These are phyloP conservation scores for Gamarada debralockiae DNA, from an alignment of 495 filamentous ascomycete genomes.

Conservation along the genomic window DNA sequence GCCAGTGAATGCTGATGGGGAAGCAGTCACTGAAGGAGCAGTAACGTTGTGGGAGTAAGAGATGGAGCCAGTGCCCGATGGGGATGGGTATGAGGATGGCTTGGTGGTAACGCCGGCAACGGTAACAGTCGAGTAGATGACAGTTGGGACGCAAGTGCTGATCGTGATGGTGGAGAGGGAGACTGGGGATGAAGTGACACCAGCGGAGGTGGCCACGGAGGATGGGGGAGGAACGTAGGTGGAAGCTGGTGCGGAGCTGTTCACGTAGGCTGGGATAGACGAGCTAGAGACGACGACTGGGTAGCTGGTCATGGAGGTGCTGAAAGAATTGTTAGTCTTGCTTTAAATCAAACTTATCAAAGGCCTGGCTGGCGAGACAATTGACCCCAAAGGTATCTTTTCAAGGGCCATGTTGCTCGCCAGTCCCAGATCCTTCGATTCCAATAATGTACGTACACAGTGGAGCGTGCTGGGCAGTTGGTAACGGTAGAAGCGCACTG, in stretches of 20 bases:
- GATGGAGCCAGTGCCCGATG: slow-evolving; percentile 22
- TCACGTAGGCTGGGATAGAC: neutral
- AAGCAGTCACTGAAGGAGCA: slow-evolving; percentile 25
- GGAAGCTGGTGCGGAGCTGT: neutral
- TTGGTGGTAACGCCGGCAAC: too few relatives aligned
- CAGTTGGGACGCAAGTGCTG: slow-evolving; percentile 29
- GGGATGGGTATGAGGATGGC: slow-evolving; percentile 5
- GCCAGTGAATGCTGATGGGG: slow-evolving; percentile 32
- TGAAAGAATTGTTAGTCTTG: too few relatives aligned
- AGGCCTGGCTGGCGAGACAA: too few relatives aligned
- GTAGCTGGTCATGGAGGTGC: slow-evolving; percentile 30
- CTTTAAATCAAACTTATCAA: too few relatives aligned
- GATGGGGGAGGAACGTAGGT: slow-evolving; percentile 7
- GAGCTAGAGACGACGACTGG: neutral
- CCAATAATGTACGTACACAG: slow-evolving; percentile 25
- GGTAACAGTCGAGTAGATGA: too few relatives aligned
- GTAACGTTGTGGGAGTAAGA: slow-evolving; percentile 31
- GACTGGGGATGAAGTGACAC: slow-evolving; percentile 16
- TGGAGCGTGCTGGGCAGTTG: slow-evolving; percentile 47
- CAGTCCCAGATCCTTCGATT: neutral
- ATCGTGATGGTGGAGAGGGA: slow-evolving; percentile 35
- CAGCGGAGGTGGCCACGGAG: slow-evolving; percentile 28
- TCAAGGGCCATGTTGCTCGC: too few relatives aligned
- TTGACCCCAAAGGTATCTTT: too few relatives aligned
- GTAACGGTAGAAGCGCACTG: slow-evolving; percentile 36